Base-by-base conservation (phyloP, 2,329 filamentous ascomycete genomes). In the Didymella arachidicola region DNA sequence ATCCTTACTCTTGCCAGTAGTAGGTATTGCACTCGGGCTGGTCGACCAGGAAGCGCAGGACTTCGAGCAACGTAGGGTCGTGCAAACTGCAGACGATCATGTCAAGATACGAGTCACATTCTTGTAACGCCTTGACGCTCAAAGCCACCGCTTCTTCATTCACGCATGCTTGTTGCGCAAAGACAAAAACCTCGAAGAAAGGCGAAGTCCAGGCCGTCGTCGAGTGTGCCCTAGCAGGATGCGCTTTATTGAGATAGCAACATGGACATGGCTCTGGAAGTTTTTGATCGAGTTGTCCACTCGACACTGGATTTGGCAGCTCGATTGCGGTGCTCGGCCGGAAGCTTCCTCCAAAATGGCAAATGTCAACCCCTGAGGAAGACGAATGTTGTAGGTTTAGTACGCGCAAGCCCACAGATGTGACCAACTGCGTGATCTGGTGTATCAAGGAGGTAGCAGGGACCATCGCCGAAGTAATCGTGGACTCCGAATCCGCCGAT, bases 391-490 rank as follows among this genome's bases (percentile, higher is more conserved):
- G 52, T 48, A 12, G 52, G 41, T 8, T 59, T 64, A 3, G 64
- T 64, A 8, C 82, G 74, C 0, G 81, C 82, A 0, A 86, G 73
- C 5, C 76, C 83, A 51, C 77, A 79, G 84, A 30, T 30, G 7
- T 30, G 82, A 1, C 80, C 81, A 3, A 82, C 66, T 1, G 79
- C 77, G 61, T 85, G 83, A 3, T 84, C 84, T 82, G 82, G 82
- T 2, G 81, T 78, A 61, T 83, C 73, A 34, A 86, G 75, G 2
- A 86, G 75, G 64, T 85, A 85, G 59, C 87, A 83, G 46, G 57
- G 26, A 1, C 83, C 84, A 63, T 87, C 84, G 5, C 78, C 79
- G 50, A 85, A 86, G 65, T 79, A 85, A 66, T 86, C 83, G 26
- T 75, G 67, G 2, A 81, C 81, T 34, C 72, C 62, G 66, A 82